Evolutionary conservation across 768 basidiomycete species (phyloP).

Genomic region (Termitomyces heimii): DNA sequence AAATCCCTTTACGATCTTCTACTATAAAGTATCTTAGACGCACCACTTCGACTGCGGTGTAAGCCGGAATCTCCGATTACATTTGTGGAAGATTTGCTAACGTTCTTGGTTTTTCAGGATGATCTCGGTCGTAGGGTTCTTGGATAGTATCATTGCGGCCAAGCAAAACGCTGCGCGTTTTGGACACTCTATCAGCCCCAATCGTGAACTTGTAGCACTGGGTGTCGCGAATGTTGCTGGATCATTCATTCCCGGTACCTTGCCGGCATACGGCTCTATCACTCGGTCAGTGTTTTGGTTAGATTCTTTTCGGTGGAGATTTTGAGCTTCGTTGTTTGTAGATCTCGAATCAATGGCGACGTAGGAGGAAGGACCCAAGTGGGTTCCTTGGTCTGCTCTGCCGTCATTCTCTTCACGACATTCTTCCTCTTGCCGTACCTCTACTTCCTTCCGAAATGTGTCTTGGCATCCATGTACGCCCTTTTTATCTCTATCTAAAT

Average conservation of each 20-base stretch:
- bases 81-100: background rate
- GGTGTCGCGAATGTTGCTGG: conserved; percentile 77
- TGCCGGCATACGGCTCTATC: conserved; percentile 92
- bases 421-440: conserved; percentile 87
- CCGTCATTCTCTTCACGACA: conserved; percentile 72
- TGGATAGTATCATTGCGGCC: conserved; percentile 93
- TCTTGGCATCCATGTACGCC: conserved; percentile 82
- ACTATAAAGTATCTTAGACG: conserved; percentile 62
- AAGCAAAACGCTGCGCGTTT: conserved; percentile 87
- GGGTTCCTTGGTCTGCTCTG: conserved; percentile 74
- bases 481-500: background rate
- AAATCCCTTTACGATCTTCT: conserved; percentile 60
- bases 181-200: conserved; percentile 86
- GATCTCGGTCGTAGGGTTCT: conserved; percentile 81
- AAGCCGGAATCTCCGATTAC: conserved; percentile 11
- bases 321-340: conserved; percentile 9
- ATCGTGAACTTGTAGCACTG: conserved; percentile 92
- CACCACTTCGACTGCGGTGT: conserved; percentile 86
- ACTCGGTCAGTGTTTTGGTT: conserved; percentile 51
- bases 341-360: conserved; percentile 86
- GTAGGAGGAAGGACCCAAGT: conserved; percentile 88
- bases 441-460: conserved; percentile 84
- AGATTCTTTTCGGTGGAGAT: conserved; percentile 3
- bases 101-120: conserved; percentile 36
- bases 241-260: conserved; percentile 81